A percentile compares a stretch with the other conserved stretches of the same genome.
These are phyloP conservation scores for Erysimum pusillum DNA, from an alignment of 441 rosid species.

Conservation along the genomic window DNA sequence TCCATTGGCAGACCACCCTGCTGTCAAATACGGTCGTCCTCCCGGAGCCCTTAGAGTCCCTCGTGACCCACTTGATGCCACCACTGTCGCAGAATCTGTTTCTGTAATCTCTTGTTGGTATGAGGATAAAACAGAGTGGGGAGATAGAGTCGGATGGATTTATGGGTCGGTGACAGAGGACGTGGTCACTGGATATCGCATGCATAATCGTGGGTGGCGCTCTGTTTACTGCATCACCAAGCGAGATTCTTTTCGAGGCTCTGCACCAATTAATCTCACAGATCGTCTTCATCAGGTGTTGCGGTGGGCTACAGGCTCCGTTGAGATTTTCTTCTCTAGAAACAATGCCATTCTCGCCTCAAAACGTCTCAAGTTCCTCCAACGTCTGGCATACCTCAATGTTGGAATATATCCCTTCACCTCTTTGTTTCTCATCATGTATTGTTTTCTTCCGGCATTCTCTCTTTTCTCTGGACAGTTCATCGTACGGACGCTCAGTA, in stretches of 20 bases:
- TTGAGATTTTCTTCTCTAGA: constrained; percentile 89
- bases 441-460: constrained; percentile 92
- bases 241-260: constrained; percentile 82
- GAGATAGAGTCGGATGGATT: constrained; percentile 91
- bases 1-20: constrained; percentile 88
- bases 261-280: constrained; percentile 89
- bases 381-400: constrained; percentile 80
- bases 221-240: constrained; percentile 86
- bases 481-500: constrained; percentile 68
- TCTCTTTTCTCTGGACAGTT: constrained; percentile 89
- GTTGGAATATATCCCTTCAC: constrained; percentile 92
- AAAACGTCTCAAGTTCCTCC: constrained; percentile 69
- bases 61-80: constrained; percentile 82
- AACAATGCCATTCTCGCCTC: constrained; percentile 82
- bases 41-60: constrained; percentile 81
- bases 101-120: constrained; percentile 95
- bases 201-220: constrained; percentile 97
- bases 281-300: constrained; percentile 90
- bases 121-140: constrained; percentile 96
- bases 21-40: constrained; percentile 80
- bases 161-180: constrained; percentile 94
- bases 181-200: constrained; percentile 88
- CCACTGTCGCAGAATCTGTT: constrained; percentile 86
- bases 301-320: constrained; percentile 93
- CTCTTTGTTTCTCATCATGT: constrained; percentile 81